Evolutionary conservation across 345 rosid species (phyloP).

Genomic region (Populus nigra): DNA sequence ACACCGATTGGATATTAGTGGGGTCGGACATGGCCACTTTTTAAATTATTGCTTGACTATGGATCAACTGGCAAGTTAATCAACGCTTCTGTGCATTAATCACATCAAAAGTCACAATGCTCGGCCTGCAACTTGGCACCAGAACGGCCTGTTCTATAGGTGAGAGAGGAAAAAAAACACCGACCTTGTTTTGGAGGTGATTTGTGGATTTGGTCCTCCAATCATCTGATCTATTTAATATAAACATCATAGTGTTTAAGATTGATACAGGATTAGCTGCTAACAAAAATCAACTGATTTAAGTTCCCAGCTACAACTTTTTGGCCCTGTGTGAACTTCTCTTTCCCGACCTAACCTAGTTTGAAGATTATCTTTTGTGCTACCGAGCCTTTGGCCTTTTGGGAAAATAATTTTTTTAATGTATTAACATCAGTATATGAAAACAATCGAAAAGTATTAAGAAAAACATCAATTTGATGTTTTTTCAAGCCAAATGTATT

Average conservation of each 20-base stretch:
- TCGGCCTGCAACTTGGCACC: background rate
- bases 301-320: background rate
- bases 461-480: no score
- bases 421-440: no score
- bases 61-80: background rate
- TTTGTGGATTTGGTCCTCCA: no score
- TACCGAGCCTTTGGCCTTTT: background rate
- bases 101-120: background rate
- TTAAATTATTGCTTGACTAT: background rate
- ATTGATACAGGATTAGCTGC: background rate
- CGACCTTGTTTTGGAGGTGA: no score
- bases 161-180: background rate
- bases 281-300: background rate
- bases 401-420: background rate
- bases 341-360: background rate
- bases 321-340: background rate
- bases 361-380: background rate
- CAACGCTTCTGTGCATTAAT: background rate
- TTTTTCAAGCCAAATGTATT: no score
- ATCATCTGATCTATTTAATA: background rate
- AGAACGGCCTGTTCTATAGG: background rate
- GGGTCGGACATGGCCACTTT: background rate
- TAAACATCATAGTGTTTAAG: background rate
- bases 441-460: no score
- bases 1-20: background rate